phyloP scores from a whole-genome alignment of 768 basidiomycete genomes.

The Amyloporia xantha region DNA sequence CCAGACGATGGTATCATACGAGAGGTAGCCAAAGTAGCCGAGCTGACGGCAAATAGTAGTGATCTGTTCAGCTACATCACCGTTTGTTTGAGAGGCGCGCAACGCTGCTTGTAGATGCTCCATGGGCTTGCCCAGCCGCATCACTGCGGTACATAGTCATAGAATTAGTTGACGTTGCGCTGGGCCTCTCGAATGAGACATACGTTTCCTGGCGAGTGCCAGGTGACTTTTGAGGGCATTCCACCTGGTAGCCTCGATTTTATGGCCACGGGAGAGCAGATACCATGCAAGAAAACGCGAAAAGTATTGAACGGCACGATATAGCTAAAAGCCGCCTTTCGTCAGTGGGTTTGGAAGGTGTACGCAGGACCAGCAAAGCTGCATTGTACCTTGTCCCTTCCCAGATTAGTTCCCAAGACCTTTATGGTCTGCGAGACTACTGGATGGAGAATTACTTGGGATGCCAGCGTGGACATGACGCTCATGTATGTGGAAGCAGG shows the following conservation, averaged over 20 bases:
- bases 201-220: conserved; percentile 80
- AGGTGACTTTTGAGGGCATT: conserved; percentile 82
- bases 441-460: conserved; percentile 84
- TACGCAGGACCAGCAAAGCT: not conserved
- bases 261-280: conserved; percentile 60
- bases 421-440: conserved; percentile 68
- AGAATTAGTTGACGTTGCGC: conserved; percentile 6
- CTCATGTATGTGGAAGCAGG: not conserved
- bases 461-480: conserved; percentile 40
- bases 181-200: conserved; percentile 7
- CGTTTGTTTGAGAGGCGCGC: conserved; percentile 51
- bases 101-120: conserved; percentile 92
- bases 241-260: conserved; percentile 68
- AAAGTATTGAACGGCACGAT: conserved; percentile 88
- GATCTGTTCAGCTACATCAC: conserved; percentile 62
- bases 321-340: conserved; percentile 44
- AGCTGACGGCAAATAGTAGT: conserved; percentile 79
- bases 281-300: conserved; percentile 87
- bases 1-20: conserved; percentile 82
- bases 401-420: conserved; percentile 73
- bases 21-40: conserved; percentile 81
- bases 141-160: conserved; percentile 41
- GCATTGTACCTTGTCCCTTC: conserved; percentile 76
- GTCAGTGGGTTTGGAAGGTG: not conserved
- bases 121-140: conserved; percentile 89